These are phyloP conservation scores for Quercus engelmannii DNA, from an alignment of 306 rosid species.

Conservation along the genomic window DNA sequence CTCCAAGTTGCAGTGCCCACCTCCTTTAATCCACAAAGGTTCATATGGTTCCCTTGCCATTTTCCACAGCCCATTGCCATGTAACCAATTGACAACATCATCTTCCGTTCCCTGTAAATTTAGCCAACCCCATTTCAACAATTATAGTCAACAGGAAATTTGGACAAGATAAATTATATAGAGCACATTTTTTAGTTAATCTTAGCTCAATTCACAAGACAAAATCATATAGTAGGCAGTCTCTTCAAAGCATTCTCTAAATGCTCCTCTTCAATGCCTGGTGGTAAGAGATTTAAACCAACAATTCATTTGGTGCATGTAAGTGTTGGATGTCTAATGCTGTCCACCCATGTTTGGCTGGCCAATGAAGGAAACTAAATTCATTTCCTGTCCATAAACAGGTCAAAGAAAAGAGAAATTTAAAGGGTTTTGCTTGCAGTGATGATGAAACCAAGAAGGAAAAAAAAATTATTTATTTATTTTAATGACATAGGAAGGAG, in stretches of 20 bases:
- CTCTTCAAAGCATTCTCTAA: background rate
- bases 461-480: background rate
- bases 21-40: constrained; percentile 96
- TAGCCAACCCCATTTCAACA: constrained; percentile 16
- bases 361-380: background rate
- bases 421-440: background rate
- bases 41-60: constrained; percentile 88
- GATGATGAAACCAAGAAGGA: background rate
- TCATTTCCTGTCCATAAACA: background rate
- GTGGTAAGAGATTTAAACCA: background rate
- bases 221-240: background rate
- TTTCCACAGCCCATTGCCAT: constrained; percentile 85
- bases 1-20: constrained; percentile 98
- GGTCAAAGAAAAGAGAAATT: background rate
- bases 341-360: background rate
- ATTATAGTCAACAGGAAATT: background rate
- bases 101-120: constrained; percentile 90
- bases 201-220: background rate
- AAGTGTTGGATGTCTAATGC: background rate
- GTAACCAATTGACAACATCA: constrained; percentile 89
- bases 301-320: background rate
- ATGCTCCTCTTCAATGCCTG: background rate
- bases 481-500: background rate
- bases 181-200: background rate
- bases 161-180: background rate